A percentile compares a stretch with the other conserved stretches of the same genome.
phyloP scores from a whole-genome alignment of 1,284 basidiomycete genomes.

The Gomphus bonarii region DNA sequence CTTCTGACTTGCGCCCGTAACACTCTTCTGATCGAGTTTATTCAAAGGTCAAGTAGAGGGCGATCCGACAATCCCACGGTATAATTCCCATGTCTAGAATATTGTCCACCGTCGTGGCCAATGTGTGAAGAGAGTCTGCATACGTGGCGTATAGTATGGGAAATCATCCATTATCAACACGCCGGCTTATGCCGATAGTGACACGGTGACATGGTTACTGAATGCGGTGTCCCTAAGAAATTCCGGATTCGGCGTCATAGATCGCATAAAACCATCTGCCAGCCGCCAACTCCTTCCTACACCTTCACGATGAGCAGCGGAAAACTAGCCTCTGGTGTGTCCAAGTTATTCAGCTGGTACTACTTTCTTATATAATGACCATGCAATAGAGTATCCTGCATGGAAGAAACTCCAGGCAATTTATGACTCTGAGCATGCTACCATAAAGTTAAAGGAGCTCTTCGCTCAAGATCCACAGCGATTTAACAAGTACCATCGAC shows the following conservation, averaged over 20 bases:
- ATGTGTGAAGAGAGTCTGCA: background rate
- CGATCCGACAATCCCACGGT: background rate
- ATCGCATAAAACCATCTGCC: background rate
- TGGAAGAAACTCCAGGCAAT: slow-evolving; percentile 90
- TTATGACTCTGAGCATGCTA: slow-evolving; percentile 66
- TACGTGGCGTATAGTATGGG: background rate
- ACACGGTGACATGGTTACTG: too few relatives aligned
- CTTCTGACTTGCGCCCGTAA: too few relatives aligned
- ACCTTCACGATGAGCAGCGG: slow-evolving; percentile 35
- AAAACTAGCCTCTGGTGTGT: slow-evolving; percentile 39
- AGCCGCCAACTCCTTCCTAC: background rate
- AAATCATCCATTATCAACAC: background rate
- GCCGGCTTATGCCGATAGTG: background rate
- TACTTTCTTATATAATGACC: background rate
- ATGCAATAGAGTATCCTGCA: slow-evolving; percentile 60
- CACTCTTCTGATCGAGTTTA: background rate
- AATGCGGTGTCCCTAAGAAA: background rate
- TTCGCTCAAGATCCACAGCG: slow-evolving; percentile 83
- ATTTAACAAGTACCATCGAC: slow-evolving; percentile 77
- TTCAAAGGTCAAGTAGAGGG: background rate
- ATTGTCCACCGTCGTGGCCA: background rate
- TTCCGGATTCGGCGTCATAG: background rate
- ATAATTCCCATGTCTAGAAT: background rate
- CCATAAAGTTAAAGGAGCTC: slow-evolving; percentile 83
- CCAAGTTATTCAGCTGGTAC: background rate